Percentiles rank a stretch among this genome's conserved stretches.
phyloP scores from a whole-genome alignment of 1,284 basidiomycete species.

The Ustilago bromivora region DNA sequence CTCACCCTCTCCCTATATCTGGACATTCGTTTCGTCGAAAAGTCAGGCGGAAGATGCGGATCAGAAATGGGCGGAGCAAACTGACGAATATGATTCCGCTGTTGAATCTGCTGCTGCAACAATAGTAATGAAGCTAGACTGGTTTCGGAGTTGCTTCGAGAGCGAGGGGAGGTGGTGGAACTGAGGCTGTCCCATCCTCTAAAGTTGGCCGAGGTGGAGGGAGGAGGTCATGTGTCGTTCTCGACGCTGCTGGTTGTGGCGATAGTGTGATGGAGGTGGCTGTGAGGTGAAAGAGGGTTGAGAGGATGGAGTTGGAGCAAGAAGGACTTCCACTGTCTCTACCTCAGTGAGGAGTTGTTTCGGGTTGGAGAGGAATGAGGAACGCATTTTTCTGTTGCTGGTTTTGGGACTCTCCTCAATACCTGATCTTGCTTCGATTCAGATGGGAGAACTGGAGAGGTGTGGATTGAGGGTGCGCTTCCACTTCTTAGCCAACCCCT shows the following conservation, averaged over 20 bases:
- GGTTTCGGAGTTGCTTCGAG: constrained; percentile 8
- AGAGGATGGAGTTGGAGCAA: background rate
- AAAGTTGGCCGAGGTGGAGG: background rate
- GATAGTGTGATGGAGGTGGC: no score
- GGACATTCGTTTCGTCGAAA: background rate
- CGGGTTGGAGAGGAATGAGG: constrained; percentile 12
- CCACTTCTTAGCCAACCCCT: constrained; percentile 1
- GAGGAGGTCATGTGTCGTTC: background rate
- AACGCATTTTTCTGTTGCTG: constrained; percentile 20
- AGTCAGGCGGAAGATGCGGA: constrained; percentile 10
- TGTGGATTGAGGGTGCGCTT: background rate
- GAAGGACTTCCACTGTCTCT: background rate
- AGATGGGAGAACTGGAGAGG: background rate
- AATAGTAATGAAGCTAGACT: constrained; percentile 22
- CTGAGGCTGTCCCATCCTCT: background rate
- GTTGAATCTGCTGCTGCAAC: constrained; percentile 32
- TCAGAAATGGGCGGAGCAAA: constrained; percentile 12
- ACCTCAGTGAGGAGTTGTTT: background rate
- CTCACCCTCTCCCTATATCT: background rate
- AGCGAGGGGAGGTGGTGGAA: background rate
- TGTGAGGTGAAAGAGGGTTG: background rate
- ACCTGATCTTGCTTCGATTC: background rate
- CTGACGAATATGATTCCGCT: constrained; percentile 9
- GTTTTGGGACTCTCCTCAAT: constrained; percentile 17
- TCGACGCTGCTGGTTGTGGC: background rate